Evolutionary conservation across 2,329 filamentous ascomycete genomes (phyloP), one percentile per base, ranked within the genome.

Genomic region (Calonectria pseudoreteaudii): DNA sequence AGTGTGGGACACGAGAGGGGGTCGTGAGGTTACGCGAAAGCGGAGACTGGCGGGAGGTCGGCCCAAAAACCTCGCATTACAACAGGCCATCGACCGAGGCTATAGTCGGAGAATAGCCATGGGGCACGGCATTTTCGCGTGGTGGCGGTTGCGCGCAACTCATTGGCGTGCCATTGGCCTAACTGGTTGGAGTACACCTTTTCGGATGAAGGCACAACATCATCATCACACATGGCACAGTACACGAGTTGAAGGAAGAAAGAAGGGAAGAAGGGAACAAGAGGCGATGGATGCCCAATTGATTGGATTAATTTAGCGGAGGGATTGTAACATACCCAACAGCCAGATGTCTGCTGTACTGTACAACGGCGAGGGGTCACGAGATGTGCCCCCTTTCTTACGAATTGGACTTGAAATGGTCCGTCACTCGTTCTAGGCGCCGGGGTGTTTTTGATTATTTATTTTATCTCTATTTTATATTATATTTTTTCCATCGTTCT

Each of bases 151-250:
- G 30, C 71, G 74, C 73, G 71, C 70, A 75, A 70, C 34, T 62
- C 52, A 31, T 53, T 60, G 78, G 78, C 70, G 76, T 79, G 60
- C 47, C 66, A 66, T 74, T 72, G 56, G 65, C 53, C 64, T 74
- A 67, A 64, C 28, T 66, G 56, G 65, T 56, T 28, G 36, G 49
- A 71, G 72, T n/a, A n/a, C 74, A 62, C 72, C 60, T 62, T 72
- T 41, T 75, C 77, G 73, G 31, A 53, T 30, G 38, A 28, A 66
- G 50, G 49, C 74, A 72, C 68, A 71, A 73, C 69, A 65, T 65
- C 18, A 47, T 10, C 38, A 41, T n/a, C n/a, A n/a, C n/a, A n/a
- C n/a, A 68, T 72, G 56, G n/a, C 53, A 60, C 31, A 36, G n/a
- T n/a, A n/a, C 70, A 64, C 41, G 49, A 52, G 28, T 62, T 26